Conservation (phyloP, 2,329 filamentous ascomycete species). For the Fusarium penzigii region DNA sequence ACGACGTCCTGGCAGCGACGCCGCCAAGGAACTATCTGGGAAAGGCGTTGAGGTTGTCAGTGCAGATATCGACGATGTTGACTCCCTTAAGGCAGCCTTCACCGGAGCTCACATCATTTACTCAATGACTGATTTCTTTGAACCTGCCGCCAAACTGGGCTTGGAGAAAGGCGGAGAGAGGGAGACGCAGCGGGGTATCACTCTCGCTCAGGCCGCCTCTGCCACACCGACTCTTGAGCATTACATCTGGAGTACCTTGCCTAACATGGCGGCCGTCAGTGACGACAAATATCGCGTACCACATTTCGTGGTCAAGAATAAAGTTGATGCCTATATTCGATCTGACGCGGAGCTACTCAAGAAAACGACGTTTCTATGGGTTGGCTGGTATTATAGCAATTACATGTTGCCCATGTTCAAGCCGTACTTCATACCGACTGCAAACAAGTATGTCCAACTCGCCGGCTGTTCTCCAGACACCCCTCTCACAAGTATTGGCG, state of each 20-base stretch:
- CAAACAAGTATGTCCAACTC: constrained; percentile 32
- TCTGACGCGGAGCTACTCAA: constrained; percentile 29
- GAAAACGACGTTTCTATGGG: constrained; percentile 44
- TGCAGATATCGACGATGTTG: constrained; percentile 10
- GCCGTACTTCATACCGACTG: constrained; percentile 11
- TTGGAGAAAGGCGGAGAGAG: constrained; percentile 35
- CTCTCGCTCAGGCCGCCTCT: constrained; percentile 43
- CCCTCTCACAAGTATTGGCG: constrained; percentile 33
- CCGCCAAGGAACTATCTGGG: neutral
- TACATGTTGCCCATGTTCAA: constrained; percentile 17
- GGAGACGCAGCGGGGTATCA: constrained; percentile 42
- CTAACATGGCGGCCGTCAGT: constrained; percentile 34
- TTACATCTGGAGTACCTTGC: constrained; percentile 48
- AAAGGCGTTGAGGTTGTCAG: constrained; percentile 16
- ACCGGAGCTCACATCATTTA: constrained; percentile 15
- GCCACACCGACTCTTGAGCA: constrained; percentile 39
- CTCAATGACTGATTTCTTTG: constrained; percentile 34
- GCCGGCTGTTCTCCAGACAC: constrained; percentile 25
- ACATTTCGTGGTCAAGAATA: constrained; percentile 45
- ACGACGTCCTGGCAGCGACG: constrained; percentile 2
- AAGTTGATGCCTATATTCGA: constrained; percentile 42
- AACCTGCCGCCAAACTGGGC: constrained; percentile 30
- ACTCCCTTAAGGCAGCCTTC: constrained; percentile 10
- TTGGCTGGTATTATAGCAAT: constrained; percentile 39
- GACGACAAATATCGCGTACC: constrained; percentile 36